A percentile compares a stretch with the other conserved stretches of the same genome.
These are phyloP conservation scores for Colletotrichum nymphaeae DNA, from an alignment of 2,329 filamentous ascomycete genomes.

Conservation along the genomic window DNA sequence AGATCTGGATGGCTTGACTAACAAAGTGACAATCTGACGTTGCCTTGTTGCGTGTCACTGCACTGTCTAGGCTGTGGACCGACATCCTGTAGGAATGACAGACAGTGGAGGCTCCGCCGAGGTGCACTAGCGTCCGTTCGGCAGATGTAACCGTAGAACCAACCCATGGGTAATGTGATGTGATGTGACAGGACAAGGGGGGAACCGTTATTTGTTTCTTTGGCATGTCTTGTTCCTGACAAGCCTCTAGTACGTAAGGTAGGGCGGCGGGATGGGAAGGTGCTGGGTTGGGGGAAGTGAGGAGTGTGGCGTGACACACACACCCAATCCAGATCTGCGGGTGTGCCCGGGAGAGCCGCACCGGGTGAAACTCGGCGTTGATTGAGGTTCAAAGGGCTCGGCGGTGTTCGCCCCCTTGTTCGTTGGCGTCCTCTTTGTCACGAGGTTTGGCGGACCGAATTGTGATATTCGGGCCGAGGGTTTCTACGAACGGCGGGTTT, in stretches of 20 bases:
- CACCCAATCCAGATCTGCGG: background rate
- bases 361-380: background rate
- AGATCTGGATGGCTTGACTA: slow-evolving; percentile 5
- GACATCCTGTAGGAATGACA: background rate
- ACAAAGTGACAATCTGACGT: background rate
- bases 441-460: background rate
- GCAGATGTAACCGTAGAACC: background rate
- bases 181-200: background rate
- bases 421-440: background rate
- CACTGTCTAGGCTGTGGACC: too few species aligned
- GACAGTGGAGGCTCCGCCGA: background rate
- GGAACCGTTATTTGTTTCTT: background rate
- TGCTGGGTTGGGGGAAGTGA: background rate
- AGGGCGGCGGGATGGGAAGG: background rate
- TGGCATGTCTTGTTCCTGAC: background rate
- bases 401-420: too few species aligned
- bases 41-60: background rate
- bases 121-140: slow-evolving; percentile 2
- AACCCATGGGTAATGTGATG: background rate
- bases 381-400: background rate
- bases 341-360: background rate
- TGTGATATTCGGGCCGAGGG: background rate
- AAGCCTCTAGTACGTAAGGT: background rate
- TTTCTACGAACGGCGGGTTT: background rate
- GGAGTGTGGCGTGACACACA: background rate